phyloP scores from a whole-genome alignment of 495 filamentous ascomycete species.

The Penicillium pulvis region DNA sequence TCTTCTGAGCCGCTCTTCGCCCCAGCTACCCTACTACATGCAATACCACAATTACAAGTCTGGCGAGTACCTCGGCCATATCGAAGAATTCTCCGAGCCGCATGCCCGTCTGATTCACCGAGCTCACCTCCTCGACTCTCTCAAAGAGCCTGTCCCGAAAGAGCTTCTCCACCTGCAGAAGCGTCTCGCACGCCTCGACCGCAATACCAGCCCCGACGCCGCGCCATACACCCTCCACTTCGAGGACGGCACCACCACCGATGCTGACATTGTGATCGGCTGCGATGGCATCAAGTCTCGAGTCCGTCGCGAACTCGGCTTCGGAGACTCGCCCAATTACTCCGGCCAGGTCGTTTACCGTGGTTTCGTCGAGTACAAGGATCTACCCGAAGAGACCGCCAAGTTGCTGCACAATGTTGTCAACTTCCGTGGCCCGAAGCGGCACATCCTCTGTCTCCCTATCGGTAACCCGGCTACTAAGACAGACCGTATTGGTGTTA shows the following conservation, averaged over 20 bases:
- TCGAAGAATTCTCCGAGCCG: constrained; percentile 35
- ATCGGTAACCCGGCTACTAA: constrained; percentile 29
- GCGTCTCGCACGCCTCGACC: constrained; percentile 23
- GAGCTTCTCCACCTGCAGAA: constrained; percentile 13
- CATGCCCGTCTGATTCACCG: constrained; percentile 33
- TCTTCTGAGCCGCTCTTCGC: constrained; percentile 27
- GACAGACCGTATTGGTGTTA: constrained; percentile 28
- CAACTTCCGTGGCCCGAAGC: constrained; percentile 33
- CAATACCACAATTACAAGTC: constrained; percentile 32
- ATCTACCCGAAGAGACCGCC: constrained; percentile 27
- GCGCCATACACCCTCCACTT: constrained; percentile 39
- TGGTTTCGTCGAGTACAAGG: constrained; percentile 43
- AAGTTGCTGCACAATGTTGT: constrained; percentile 29
- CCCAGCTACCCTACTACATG: constrained; percentile 32
- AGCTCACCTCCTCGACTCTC: constrained; percentile 40
- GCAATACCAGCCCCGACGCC: constrained; percentile 9
- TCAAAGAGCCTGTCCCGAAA: constrained; percentile 30
- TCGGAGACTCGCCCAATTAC: constrained; percentile 43
- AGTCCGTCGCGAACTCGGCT: constrained; percentile 44
- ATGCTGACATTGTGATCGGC: constrained; percentile 56
- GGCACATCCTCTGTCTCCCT: constrained; percentile 29
- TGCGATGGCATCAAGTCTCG: constrained; percentile 63
- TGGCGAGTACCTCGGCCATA: constrained; percentile 31
- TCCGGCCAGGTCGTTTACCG: constrained; percentile 55
- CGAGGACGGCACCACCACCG: constrained; percentile 44